These are phyloP conservation scores for Calamus simplicifolius DNA, from an alignment of 176 grass and related monocot genomes.

Conservation along the genomic window DNA sequence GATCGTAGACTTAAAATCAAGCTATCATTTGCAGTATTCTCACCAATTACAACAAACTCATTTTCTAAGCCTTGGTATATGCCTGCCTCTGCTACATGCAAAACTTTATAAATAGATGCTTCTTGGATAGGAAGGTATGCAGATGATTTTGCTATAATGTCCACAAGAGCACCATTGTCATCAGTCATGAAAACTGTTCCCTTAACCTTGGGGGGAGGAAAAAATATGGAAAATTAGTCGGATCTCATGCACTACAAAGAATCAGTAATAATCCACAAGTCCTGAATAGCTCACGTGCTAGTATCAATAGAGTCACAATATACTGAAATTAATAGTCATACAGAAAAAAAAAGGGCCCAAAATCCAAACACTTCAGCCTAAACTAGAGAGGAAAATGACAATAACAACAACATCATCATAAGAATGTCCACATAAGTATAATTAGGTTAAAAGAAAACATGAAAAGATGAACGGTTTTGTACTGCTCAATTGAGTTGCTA, in stretches of 20 bases:
- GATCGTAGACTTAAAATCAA: neutral
- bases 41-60: neutral
- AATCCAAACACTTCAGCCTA: too few species aligned
- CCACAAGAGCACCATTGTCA: neutral
- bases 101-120: neutral
- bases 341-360: too few species aligned
- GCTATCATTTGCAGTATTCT: neutral
- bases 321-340: too few species aligned
- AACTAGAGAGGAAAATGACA: too few species aligned
- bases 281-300: too few species aligned
- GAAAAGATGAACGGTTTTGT: too few species aligned
- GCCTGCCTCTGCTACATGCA: neutral
- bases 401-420: too few species aligned
- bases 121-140: neutral
- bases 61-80: neutral
- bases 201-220: neutral
- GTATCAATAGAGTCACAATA: too few species aligned
- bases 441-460: too few species aligned
- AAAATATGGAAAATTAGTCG: neutral
- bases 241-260: neutral
- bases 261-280: neutral
- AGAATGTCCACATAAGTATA: too few species aligned
- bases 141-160: neutral
- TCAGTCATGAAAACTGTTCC: neutral
- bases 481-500: too few species aligned